Evolutionary conservation across 306 rosid species (phyloP).

Genomic region (Mucuna pruriens): DNA sequence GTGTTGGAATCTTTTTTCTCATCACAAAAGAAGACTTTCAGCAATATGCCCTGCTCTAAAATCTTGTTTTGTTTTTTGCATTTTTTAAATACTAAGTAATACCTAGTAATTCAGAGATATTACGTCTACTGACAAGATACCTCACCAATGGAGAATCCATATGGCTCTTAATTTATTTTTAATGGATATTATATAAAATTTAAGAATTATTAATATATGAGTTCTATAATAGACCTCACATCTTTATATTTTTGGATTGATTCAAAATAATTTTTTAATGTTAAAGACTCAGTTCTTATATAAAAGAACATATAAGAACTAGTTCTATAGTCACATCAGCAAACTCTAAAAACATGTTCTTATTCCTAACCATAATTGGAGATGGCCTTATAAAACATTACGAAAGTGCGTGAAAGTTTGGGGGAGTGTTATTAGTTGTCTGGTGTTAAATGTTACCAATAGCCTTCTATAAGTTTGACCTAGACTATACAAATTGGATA

Average conservation of each 20-base stretch:
- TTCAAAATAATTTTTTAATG: background rate
- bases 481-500: background rate
- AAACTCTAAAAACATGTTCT: background rate
- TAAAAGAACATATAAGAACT: too few relatives aligned
- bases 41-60: background rate
- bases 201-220: too few relatives aligned
- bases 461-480: background rate
- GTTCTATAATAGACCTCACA: background rate
- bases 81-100: background rate
- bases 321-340: background rate
- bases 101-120: background rate
- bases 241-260: background rate
- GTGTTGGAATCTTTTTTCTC: constrained; percentile 20
- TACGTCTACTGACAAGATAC: background rate
- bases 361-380: background rate
- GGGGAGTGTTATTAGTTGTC: background rate
- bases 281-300: background rate
- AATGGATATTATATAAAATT: background rate
- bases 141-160: background rate
- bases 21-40: background rate
- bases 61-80: background rate
- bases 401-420: background rate
- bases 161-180: background rate
- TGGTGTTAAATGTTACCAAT: background rate
- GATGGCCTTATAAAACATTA: background rate